Percentiles rank a stretch among this genome's conserved stretches.
Conservation (phyloP, 495 filamentous ascomycete species). For the Talaromyces borbonicus region DNA sequence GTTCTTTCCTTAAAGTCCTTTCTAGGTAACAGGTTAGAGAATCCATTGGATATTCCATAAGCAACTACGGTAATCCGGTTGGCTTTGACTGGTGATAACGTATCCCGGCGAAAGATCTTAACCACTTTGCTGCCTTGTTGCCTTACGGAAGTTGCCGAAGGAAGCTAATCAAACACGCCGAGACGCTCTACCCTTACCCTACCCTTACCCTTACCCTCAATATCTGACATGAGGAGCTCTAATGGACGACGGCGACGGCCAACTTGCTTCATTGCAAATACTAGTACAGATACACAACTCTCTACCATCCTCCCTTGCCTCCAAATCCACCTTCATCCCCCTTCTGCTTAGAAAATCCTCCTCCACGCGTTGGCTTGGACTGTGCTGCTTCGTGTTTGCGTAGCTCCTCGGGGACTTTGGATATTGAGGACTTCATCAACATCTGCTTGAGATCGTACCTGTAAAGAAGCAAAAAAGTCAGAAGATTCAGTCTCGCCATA, state of each 20-base stretch:
- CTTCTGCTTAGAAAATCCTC: constrained; percentile 45
- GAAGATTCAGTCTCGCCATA: constrained; percentile 4
- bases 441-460: constrained; percentile 88
- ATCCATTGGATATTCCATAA: too few relatives aligned
- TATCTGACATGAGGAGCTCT: too few relatives aligned
- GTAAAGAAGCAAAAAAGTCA: constrained; percentile 13
- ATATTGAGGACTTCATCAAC: constrained; percentile 84
- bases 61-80: too few relatives aligned
- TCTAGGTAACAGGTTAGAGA: too few relatives aligned
- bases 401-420: constrained; percentile 85
- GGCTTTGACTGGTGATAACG: too few relatives aligned
- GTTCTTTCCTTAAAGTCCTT: too few relatives aligned
- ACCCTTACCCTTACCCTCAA: neutral
- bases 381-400: constrained; percentile 92
- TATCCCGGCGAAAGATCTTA: too few relatives aligned
- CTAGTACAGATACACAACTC: neutral
- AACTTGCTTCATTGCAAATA: too few relatives aligned
- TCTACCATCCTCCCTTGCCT: constrained; percentile 41
- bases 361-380: constrained; percentile 55
- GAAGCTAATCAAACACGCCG: too few relatives aligned
- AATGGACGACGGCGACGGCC: too few relatives aligned
- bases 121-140: neutral
- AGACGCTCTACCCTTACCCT: too few relatives aligned
- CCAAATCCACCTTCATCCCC: constrained; percentile 50
- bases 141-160: neutral